A percentile compares a stretch with the other conserved stretches of the same genome.
Conservation (phyloP, 805 yeast species). For the Yarrowia phangngaensis region DNA sequence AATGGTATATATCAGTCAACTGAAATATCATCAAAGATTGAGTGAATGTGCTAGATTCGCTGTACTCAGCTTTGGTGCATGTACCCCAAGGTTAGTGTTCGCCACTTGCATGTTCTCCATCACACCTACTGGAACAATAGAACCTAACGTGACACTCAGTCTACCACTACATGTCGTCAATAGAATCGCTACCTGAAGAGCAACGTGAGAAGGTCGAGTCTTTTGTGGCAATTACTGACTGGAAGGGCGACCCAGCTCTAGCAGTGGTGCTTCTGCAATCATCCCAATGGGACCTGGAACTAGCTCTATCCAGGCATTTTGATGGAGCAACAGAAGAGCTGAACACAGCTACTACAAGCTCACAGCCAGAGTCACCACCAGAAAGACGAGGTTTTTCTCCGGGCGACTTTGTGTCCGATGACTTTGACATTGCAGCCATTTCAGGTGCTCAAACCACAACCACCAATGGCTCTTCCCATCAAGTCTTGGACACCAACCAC, state of each 20-base stretch:
- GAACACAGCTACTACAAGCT: conserved; percentile 30
- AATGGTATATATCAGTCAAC: too few relatives aligned
- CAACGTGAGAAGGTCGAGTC: conserved; percentile 33
- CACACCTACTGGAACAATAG: too few relatives aligned
- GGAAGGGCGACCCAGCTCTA: conserved; percentile 35
- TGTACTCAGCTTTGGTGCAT: too few relatives aligned
- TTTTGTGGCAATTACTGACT: conserved; percentile 39
- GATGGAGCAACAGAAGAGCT: conserved; percentile 29
- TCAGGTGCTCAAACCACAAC: conserved; percentile 37
- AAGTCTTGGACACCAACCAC: conserved; percentile 31
- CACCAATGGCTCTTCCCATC: conserved; percentile 31
- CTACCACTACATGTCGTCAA: conserved; percentile 16
- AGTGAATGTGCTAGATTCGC: too few relatives aligned
- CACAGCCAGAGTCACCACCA: conserved; percentile 10
- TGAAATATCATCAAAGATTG: too few relatives aligned
- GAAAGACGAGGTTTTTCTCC: conserved; percentile 19
- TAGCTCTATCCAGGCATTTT: conserved; percentile 31
- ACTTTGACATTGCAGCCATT: conserved; percentile 32
- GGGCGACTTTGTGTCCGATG: conserved; percentile 27
- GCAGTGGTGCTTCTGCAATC: conserved; percentile 37
- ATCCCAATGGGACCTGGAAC: conserved; percentile 44
- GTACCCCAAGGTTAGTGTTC: too few relatives aligned
- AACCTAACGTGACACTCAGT: too few relatives aligned
- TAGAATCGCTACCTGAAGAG: conserved; percentile 21
- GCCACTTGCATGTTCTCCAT: too few relatives aligned